phyloP scores from a whole-genome alignment of 1,284 basidiomycete species.

The Agroathelia rolfsii region DNA sequence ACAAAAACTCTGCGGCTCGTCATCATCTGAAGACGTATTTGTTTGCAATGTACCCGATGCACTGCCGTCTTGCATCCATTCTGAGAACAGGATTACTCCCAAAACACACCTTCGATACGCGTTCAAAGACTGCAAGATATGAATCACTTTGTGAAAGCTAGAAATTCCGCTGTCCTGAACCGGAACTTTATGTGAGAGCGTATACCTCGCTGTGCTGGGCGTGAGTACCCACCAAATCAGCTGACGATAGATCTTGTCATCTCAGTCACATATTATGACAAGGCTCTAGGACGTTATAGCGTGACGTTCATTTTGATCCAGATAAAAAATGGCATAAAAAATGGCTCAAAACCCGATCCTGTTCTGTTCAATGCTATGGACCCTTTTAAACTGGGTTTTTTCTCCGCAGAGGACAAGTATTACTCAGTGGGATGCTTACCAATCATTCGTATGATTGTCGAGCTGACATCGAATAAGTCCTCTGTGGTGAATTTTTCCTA shows the following conservation, averaged over 20 bases:
- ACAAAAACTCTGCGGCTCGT: no score
- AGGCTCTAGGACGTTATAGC: conserved; percentile 8
- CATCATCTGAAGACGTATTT: no score
- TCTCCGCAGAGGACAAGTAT: conserved; percentile 7
- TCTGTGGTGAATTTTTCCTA: neutral
- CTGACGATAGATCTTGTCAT: conserved; percentile 15
- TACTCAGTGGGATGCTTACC: no score
- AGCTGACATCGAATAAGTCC: conserved; percentile 10
- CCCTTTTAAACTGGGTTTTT: conserved; percentile 12
- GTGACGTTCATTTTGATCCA: conserved; percentile 17
- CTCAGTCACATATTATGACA: conserved; percentile 14
- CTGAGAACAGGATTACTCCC: neutral
- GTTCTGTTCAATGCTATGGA: conserved; percentile 13
- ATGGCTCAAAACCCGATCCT: no score
- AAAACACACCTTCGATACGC: conserved; percentile 3
- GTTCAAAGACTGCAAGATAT: conserved; percentile 14
- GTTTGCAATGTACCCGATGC: neutral
- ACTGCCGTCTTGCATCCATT: neutral
- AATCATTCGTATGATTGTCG: conserved; percentile 16
- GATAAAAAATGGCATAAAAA: conserved; percentile 21
- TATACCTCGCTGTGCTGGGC: conserved; percentile 18
- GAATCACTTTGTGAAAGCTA: conserved; percentile 21
- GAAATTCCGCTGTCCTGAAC: conserved; percentile 13
- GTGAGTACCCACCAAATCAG: conserved; percentile 15
- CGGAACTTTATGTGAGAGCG: conserved; percentile 13